These are phyloP conservation scores for Populus pruinosa DNA, from an alignment of 345 rosid genomes.

Conservation along the genomic window DNA sequence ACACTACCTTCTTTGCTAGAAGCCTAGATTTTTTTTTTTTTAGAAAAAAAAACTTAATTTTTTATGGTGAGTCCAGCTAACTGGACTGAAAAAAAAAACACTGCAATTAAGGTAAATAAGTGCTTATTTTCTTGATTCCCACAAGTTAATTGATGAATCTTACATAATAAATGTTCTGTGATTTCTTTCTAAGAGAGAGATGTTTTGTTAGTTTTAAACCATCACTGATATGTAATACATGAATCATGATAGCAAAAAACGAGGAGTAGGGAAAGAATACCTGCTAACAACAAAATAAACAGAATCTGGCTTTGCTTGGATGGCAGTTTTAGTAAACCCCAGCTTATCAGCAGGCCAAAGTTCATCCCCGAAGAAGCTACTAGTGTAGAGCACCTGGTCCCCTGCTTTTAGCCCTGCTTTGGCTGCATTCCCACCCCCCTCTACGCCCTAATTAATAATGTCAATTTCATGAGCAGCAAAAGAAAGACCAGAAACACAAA, in stretches of 20 bases:
- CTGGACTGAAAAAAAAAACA: too few relatives aligned
- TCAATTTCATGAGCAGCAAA: neutral
- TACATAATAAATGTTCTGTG: too few relatives aligned
- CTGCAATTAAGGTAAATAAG: too few relatives aligned
- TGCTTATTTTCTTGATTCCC: too few relatives aligned
- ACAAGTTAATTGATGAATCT: too few relatives aligned
- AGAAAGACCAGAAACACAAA: neutral
- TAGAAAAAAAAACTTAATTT: too few relatives aligned
- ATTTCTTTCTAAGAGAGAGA: too few relatives aligned
- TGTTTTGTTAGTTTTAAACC: too few relatives aligned
- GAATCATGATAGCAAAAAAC: neutral
- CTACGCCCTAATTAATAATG: conserved; percentile 57
- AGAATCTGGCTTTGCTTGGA: conserved; percentile 96
- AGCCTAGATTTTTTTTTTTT: too few relatives aligned
- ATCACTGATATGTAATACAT: too few relatives aligned
- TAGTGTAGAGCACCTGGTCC: conserved; percentile 91
- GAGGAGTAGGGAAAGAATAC: conserved; percentile 23
- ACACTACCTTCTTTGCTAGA: too few relatives aligned
- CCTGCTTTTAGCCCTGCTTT: conserved; percentile 87
- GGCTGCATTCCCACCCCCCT: conserved; percentile 93
- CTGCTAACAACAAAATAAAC: conserved; percentile 95
- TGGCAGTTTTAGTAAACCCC: conserved; percentile 94
- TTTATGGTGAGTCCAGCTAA: too few relatives aligned
- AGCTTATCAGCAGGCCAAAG: conserved; percentile 99
- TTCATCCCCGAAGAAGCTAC: conserved; percentile 98